Evolutionary conservation across 768 basidiomycete genomes (phyloP), one percentile per base, ranked within the genome.

Genomic region (Leccinum longicurvipes): DNA sequence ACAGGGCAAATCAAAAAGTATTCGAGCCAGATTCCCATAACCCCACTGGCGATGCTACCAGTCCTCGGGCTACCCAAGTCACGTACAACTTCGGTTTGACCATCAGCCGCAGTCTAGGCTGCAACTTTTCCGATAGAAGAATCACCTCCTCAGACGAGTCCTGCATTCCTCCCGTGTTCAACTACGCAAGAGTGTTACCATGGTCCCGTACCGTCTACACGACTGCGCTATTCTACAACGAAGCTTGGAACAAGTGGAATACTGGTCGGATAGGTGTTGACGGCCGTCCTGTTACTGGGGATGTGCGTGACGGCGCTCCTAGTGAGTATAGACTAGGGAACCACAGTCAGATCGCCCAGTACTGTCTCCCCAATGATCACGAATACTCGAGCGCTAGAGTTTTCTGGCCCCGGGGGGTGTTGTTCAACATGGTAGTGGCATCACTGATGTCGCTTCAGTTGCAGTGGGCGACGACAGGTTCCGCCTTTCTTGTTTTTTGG

Each of bases 401-500:
- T 53, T 50, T 52, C 34, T 61, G 66, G 68, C 64, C 63, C 10
- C 61, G 53, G 1, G 62, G 60, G 5, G 46, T 64, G 17, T 56
- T 63, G 21, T 50, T 25, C 34, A 58, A 69, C 44, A 25, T 45
- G 24, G 24, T 45, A 14, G 21, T 45, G 15, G 44, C 44, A 11
- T 45, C 44, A 8, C 14, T 45, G 14, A 45, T 45, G 44, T 45
- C 44, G 10, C 24, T 45, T 23, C 44, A 45, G 24, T 14, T 72
- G 24, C 70, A 72, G 44, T 73, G 70, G 72, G 64, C 56, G 3
- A 67, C 70, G 5, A 60, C 64, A 6, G 59, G 63, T 3, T 63
- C 68, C 1, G 70, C 71, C 2, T n/a, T 70, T 25, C 34, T 69
- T 10, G 60, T 60, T 14, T 60, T 63, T 4, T 65, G 58, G 54